These are phyloP conservation scores for Aspergillus transmontanensis DNA, from an alignment of 2,329 filamentous ascomycete genomes.

Conservation along the genomic window DNA sequence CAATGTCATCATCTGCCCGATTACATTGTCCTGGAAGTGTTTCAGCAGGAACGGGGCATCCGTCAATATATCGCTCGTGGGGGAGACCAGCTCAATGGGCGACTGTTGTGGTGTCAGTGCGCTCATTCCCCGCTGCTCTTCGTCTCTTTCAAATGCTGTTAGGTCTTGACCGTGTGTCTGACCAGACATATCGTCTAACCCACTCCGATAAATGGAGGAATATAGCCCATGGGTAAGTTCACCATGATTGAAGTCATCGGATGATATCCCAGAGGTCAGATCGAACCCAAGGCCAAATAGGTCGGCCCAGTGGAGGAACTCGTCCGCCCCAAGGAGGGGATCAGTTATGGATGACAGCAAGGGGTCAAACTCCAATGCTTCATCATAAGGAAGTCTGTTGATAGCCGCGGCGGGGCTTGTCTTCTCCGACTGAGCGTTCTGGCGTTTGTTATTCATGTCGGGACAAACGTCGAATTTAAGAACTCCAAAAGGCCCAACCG, in stretches of 20 bases:
- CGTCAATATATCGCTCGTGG: conserved; percentile 16
- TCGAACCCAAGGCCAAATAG: conserved; percentile 33
- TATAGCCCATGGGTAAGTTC: neutral
- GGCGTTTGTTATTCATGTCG: neutral
- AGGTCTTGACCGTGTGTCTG: conserved; percentile 5
- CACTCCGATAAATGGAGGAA: neutral
- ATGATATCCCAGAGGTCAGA: neutral
- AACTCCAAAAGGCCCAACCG: conserved; percentile 35
- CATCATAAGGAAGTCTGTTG: neutral
- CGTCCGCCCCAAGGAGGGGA: conserved; percentile 28
- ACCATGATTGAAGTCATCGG: neutral
- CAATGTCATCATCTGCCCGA: conserved; percentile 34
- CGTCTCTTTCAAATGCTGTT: neutral
- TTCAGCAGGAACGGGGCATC: conserved; percentile 31
- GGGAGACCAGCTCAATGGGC: conserved; percentile 11
- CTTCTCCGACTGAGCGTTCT: neutral
- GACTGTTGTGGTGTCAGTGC: conserved; percentile 14
- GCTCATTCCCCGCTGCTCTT: neutral
- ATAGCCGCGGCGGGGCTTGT: neutral
- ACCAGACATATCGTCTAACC: neutral
- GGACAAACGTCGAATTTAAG: conserved; percentile 23
- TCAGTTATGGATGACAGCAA: conserved; percentile 20
- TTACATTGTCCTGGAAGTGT: conserved; percentile 36
- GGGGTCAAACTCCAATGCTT: neutral
- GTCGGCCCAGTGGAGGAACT: conserved; percentile 38